These are phyloP conservation scores for Beauveria scarabaeidicola DNA, from an alignment of 2,329 filamentous ascomycete genomes.

Conservation along the genomic window DNA sequence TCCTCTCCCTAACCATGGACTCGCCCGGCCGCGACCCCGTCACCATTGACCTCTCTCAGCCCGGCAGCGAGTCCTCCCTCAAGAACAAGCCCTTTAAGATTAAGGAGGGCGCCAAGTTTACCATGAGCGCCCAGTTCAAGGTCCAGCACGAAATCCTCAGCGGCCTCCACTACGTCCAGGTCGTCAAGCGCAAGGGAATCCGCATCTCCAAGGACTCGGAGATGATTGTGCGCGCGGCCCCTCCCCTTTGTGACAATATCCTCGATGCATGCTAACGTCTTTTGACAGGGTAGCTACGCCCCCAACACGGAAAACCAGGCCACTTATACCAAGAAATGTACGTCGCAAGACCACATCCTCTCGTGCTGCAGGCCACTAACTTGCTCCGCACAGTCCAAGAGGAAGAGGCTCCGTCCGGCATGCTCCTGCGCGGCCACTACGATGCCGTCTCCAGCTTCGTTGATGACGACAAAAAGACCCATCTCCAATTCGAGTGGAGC, in stretches of 20 bases:
- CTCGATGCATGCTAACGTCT: neutral
- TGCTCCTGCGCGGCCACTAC: slow-evolving; percentile 86
- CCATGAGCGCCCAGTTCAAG: slow-evolving; percentile 89
- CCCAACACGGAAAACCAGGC: slow-evolving; percentile 86
- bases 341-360: slow-evolving; percentile 24
- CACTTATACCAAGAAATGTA: slow-evolving; percentile 86
- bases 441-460: slow-evolving; percentile 82
- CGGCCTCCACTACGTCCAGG: slow-evolving; percentile 91
- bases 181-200: slow-evolving; percentile 83
- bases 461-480: slow-evolving; percentile 86
- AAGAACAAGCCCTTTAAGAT: slow-evolving; percentile 94
- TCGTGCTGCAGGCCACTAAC: slow-evolving; percentile 2
- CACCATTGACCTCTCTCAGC: slow-evolving; percentile 72
- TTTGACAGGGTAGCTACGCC: slow-evolving; percentile 71
- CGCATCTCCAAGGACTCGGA: slow-evolving; percentile 88
- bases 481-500: slow-evolving; percentile 89
- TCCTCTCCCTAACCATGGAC: slow-evolving; percentile 82
- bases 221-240: slow-evolving; percentile 72
- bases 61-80: slow-evolving; percentile 65
- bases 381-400: slow-evolving; percentile 58
- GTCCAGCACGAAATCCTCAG: slow-evolving; percentile 95
- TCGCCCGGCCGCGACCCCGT: slow-evolving; percentile 75
- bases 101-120: slow-evolving; percentile 90
- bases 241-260: neutral
- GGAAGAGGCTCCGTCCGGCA: slow-evolving; percentile 85